Base-by-base conservation (phyloP, 2,329 filamentous ascomycete species). In the Cladophialophora immunda region DNA sequence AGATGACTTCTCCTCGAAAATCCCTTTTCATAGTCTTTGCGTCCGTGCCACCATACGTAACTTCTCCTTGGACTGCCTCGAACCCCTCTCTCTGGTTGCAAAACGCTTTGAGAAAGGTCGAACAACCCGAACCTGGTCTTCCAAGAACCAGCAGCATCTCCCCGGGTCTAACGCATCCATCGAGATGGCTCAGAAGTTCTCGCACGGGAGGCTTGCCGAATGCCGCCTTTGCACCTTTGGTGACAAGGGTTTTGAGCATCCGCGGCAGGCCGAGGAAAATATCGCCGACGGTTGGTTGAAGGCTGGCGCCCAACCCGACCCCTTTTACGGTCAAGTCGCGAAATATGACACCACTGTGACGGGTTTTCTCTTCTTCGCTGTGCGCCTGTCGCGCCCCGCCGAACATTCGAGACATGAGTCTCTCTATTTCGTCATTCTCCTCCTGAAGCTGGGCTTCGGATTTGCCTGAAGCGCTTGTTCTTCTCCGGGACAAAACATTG, bases 111-210 rank as follows among this genome's bases (percentile, higher is more conserved):
- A 93, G 81, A 17, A 93, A 81, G 0, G 90, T 90, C 0, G 90
- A 91, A 75, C 90, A 93, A 36, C 90, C 90, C 2, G 88, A 83
- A 0, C 89, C 90, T 0, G 90, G 90, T 0, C 89, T 83, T 2
- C 90, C 90, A 0, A 92, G 81, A 0, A 92, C 89, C 0, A 92
- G 79, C 1, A 91, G 78, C 90, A 92, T 91, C 77, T 92, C 89
- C 22, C 89, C 90, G 0, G 90, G 89, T 75, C 89, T 89, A 58
- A 92, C 87, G 70, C 88, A 91, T 11, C 90, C 90, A 74, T 89
- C 86, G 65, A 85, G 87, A 71, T 86, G 83, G 61, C 90, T 84
- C 25, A 93, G 78, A 54, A 93, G 89, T 0, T 88, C 89, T 69
- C 86, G 86, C 22, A 90, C 77, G 0, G 89, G 86, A 0, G 86